Conservation (phyloP, 352 stramenopile genomes). For the Phytophthora constricta region DNA sequence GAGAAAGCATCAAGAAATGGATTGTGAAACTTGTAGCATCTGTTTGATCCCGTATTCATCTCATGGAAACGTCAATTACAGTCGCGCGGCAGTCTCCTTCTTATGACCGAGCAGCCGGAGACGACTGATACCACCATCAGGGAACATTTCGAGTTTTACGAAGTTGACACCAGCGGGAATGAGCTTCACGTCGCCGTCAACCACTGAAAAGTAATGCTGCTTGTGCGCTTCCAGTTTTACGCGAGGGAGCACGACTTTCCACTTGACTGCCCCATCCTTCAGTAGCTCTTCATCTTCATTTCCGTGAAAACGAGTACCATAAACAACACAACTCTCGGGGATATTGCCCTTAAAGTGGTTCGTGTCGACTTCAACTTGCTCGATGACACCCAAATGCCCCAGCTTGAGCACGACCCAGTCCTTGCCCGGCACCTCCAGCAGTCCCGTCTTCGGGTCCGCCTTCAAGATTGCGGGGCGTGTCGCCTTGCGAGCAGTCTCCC, state of each 20-base stretch:
- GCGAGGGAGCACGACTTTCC: conserved; percentile 88
- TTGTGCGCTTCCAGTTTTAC: conserved; percentile 87
- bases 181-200: conserved; percentile 60
- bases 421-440: conserved; percentile 77
- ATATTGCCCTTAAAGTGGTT: conserved; percentile 97
- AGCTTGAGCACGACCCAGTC: conserved; percentile 95
- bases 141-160: conserved; percentile 94
- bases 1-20: too few species aligned
- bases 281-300: conserved; percentile 42
- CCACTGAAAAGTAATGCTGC: conserved; percentile 87
- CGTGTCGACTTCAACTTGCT: conserved; percentile 90
- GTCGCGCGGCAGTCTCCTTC: conserved; percentile 39
- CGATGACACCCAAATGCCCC: conserved; percentile 73
- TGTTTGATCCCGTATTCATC: too few species aligned
- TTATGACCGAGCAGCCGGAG: conserved; percentile 88
- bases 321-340: conserved; percentile 89
- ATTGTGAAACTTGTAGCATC: background rate
- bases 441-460: conserved; percentile 46
- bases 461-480: conserved; percentile 78
- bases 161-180: conserved; percentile 85
- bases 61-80: conserved; percentile 26
- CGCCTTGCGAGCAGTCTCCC: conserved; percentile 94
- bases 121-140: conserved; percentile 93
- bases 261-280: conserved; percentile 53
- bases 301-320: conserved; percentile 67